Evolutionary conservation across 305 asterid genomes (phyloP).

Genomic region (Plantago coronopus): DNA sequence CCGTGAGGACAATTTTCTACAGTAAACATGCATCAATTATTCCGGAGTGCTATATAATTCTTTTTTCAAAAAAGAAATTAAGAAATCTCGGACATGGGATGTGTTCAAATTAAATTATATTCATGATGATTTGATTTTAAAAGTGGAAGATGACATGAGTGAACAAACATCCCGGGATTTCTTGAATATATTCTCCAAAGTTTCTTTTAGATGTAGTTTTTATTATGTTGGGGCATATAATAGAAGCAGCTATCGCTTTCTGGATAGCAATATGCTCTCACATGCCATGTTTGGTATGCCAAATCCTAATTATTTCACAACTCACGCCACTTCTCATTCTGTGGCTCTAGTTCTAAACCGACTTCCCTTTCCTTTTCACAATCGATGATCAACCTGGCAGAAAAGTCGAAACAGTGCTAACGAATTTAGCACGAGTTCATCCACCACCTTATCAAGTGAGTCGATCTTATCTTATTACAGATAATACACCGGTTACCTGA

Average conservation of each 20-base stretch:
- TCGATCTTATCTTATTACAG: too few species aligned
- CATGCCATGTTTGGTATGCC: slow-evolving; percentile 31
- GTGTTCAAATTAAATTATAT: too few species aligned
- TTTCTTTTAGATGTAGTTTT: too few species aligned
- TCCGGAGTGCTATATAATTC: too few species aligned
- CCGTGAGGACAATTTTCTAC: too few species aligned
- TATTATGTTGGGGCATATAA: neutral
- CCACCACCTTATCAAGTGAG: too few species aligned
- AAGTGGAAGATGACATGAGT: slow-evolving; percentile 31
- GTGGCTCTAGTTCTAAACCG: neutral
- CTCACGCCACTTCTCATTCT: neutral
- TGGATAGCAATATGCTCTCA: slow-evolving; percentile 19
- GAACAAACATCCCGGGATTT: slow-evolving; percentile 20
- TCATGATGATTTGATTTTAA: slow-evolving; percentile 27
- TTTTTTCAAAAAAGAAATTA: too few species aligned
- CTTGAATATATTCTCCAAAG: neutral
- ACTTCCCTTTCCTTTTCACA: neutral
- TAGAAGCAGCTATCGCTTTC: slow-evolving; percentile 15
- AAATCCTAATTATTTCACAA: slow-evolving; percentile 9
- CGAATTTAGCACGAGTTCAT: too few species aligned
- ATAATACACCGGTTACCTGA: too few species aligned
- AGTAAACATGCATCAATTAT: too few species aligned
- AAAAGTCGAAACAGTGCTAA: too few species aligned
- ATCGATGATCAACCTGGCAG: neutral
- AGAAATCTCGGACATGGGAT: too few species aligned